Percentiles rank a stretch among this genome's conserved stretches.
These are phyloP conservation scores for Harringtonia lauricola DNA, from an alignment of 2,329 filamentous ascomycete genomes.

Conservation along the genomic window DNA sequence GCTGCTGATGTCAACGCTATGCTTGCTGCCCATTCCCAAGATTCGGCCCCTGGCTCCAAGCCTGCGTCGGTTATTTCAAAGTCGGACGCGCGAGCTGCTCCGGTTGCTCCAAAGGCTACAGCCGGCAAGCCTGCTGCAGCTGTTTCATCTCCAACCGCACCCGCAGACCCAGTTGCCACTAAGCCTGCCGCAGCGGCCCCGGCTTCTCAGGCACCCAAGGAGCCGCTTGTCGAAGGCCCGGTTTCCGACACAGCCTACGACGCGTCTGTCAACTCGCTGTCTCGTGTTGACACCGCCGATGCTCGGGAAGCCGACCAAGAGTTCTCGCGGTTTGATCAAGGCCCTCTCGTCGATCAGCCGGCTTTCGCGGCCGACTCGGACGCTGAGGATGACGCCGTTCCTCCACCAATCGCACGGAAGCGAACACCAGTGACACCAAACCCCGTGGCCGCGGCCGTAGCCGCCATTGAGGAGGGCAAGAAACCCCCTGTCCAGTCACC, in stretches of 20 bases:
- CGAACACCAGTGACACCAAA: slow-evolving; percentile 13
- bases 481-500: slow-evolving; percentile 34
- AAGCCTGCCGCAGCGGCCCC: slow-evolving; percentile 9
- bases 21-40: slow-evolving; percentile 26
- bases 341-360: slow-evolving; percentile 75
- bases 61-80: not conserved
- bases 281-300: slow-evolving; percentile 49
- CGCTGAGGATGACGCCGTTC: slow-evolving; percentile 36
- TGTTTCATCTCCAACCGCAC: not conserved
- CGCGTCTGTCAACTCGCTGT: slow-evolving; percentile 35
- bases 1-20: slow-evolving; percentile 38
- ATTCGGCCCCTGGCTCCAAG: not conserved
- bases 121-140: not conserved
- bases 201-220: slow-evolving; percentile 8
- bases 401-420: slow-evolving; percentile 40
- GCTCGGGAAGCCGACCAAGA: slow-evolving; percentile 48
- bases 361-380: slow-evolving; percentile 54
- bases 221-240: slow-evolving; percentile 11
- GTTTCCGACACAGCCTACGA: slow-evolving; percentile 24
- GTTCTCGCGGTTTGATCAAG: slow-evolving; percentile 70
- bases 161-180: not conserved
- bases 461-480: not conserved
- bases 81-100: not conserved
- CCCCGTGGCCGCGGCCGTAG: not conserved
- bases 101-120: not conserved